Base-by-base conservation (phyloP, 495 filamentous ascomycete genomes). In the Bryoglossum gracile region DNA sequence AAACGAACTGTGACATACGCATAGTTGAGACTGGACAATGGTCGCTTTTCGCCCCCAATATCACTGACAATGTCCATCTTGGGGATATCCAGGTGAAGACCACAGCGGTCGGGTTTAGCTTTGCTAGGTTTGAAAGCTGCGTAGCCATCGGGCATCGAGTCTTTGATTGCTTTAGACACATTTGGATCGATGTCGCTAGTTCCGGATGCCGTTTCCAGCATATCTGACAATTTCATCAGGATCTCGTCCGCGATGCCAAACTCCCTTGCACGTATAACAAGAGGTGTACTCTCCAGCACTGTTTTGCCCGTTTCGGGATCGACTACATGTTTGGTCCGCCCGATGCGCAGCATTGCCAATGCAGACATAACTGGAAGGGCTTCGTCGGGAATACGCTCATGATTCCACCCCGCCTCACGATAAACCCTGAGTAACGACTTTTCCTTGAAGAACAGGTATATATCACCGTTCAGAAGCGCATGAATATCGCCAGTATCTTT, bases 21-120 rank as follows among this genome's bases (percentile, higher is more conserved):
- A 28, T 56, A 64, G 48, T 66, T 68, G 10, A 67, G 22, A 32
- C 60, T 57, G 4, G 59, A 65, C 8, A 61, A 32, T 8, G 65
- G 63, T 25, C 16, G 8, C 4, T 42, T 18, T 16, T 37, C 33
- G 13, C 62, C 65, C 38, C 46, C 57, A n/a, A 67, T 41, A 37
- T 66, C 63, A 22, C 26, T 28, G 32, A 28, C n/a, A n/a, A 67
- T 35, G 43, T 69, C 66, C 19, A 25, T 2, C 50, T 61, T 50
- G 16, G 62, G 3, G n/a, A 59, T 3, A 18, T 45, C 44, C 3
- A 67, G 50, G 3, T 50, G 50, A 9, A 32, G 24, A 42, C 49
- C 49, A 10, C 25, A 46, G 10, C 49, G 17, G 13, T 26, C n/a
- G 2, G 8, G 17, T 19, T 39, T 35, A 16, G 10, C 35, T n/a